Evolutionary conservation across 2,329 filamentous ascomycete genomes (phyloP), one percentile per base, ranked within the genome.

Genomic region (Fusarium virguliforme): DNA sequence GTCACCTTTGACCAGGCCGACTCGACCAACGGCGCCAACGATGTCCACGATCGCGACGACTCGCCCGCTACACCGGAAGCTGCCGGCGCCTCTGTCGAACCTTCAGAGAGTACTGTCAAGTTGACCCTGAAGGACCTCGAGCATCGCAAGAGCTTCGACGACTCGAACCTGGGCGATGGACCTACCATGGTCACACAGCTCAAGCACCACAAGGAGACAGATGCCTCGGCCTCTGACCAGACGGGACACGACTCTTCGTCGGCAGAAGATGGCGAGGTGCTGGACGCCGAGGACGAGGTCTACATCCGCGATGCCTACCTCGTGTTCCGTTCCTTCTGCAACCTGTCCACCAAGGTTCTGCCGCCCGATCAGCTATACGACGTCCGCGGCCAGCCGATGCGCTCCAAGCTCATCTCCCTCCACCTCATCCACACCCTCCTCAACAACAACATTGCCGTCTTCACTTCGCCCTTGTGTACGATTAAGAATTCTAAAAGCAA

Each of bases 221-320:
- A 77, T 32, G 71, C 71, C 7, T 88, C 88, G 6, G 78, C 83
- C 7, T 88, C 87, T 12, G 87, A 86, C 41, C 85, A 88, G 67
- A 86, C 86, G 8, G 83, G 85, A 1, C 83, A 83, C 4, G 91
- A 92, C 60, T 84, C 85, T 61, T 82, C 84, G 15, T 78, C 81
- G 2, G 85, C 88, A 34, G 89, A 92, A 61, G 83, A 86, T 24
- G 78, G 87, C 26, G 90, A 94, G 61, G 83, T 85, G 22, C 82
- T 90, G 22, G 90, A 92, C 60, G 86, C 87, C 30, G 94, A 97
- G 78, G 96, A 99, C 77, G 96, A 99, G 79, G 94, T 98, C 22
- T 98, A 97, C 79, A 94, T 98, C 75, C 93, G 96, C 74, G 96
- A 99, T 82, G 95, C 96, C 9, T 99, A 98, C 81, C 88, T 99